phyloP scores from a whole-genome alignment of 306 rosid species.

The Coriaria nepalensis region DNA sequence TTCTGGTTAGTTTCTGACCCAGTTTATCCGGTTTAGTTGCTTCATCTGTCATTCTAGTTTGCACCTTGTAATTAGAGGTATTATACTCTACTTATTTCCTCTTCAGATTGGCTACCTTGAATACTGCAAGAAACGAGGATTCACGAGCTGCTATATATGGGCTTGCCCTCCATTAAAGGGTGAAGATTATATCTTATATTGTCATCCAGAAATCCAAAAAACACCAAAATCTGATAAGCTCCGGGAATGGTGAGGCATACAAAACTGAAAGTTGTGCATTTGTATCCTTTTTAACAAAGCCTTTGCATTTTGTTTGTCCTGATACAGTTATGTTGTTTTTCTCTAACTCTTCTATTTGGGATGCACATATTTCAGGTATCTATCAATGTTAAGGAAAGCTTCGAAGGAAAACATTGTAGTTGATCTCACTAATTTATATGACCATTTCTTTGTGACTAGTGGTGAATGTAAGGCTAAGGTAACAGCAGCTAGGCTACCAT shows the following conservation, averaged over 20 bases:
- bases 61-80: slow-evolving; percentile 13
- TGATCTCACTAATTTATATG: slow-evolving; percentile 77
- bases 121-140: slow-evolving; percentile 89
- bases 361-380: slow-evolving; percentile 51
- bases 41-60: slow-evolving; percentile 2
- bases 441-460: slow-evolving; percentile 79
- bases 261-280: slow-evolving; percentile 4
- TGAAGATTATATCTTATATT: slow-evolving; percentile 93
- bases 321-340: slow-evolving; percentile 4
- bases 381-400: slow-evolving; percentile 86
- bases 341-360: slow-evolving; percentile 19
- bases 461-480: slow-evolving; percentile 87
- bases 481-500: slow-evolving; percentile 92
- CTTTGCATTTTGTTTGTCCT: not conserved
- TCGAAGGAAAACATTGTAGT: slow-evolving; percentile 71
- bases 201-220: slow-evolving; percentile 98
- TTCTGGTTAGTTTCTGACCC: slow-evolving; percentile 43
- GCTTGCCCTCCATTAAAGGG: slow-evolving; percentile 99
- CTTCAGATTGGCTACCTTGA: slow-evolving; percentile 93
- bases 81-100: slow-evolving; percentile 8
- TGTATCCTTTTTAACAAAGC: slow-evolving; percentile 2
- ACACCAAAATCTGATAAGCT: slow-evolving; percentile 99
- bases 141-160: slow-evolving; percentile 98
- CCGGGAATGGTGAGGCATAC: slow-evolving; percentile 77
- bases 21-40: slow-evolving; percentile 1